A percentile compares a stretch with the other conserved stretches of the same genome.
phyloP scores from a whole-genome alignment of 371 early-diverging fungal species.

The Lichtheimia ramosa region DNA sequence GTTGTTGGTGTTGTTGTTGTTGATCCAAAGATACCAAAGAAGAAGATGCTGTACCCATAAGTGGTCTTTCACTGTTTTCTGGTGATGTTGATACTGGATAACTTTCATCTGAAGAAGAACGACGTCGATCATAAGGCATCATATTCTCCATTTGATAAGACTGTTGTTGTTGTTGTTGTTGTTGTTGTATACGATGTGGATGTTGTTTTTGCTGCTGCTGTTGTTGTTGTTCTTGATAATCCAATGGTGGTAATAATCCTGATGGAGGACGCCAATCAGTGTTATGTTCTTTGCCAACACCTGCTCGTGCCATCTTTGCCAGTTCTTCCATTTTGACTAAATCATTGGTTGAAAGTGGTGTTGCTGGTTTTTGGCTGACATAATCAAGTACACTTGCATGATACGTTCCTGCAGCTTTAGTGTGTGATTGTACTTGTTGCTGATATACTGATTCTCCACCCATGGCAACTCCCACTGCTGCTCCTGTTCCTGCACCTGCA shows the following conservation, averaged over 20 bases:
- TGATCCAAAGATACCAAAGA: constrained; percentile 13
- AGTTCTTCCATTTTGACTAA: constrained; percentile 48
- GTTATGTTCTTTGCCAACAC: constrained; percentile 22
- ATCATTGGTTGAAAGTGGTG: constrained; percentile 42
- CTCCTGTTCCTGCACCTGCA: not conserved
- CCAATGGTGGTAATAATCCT: constrained; percentile 24
- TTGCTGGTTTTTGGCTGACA: constrained; percentile 42
- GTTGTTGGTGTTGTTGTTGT: not conserved
- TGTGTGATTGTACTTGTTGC: constrained; percentile 6
- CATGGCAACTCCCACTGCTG: not conserved
- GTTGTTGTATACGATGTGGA: constrained; percentile 2
- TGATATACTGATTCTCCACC: not conserved
- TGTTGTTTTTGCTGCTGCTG: constrained; percentile 15
- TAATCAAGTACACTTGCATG: constrained; percentile 40
- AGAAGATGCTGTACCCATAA: constrained; percentile 33
- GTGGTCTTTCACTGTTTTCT: constrained; percentile 37
- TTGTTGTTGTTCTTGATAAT: constrained; percentile 34
- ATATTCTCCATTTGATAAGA: no score
- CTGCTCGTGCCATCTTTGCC: constrained; percentile 34
- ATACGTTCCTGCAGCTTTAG: constrained; percentile 33
- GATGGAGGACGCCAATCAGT: constrained; percentile 51
- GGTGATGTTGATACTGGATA: constrained; percentile 31
- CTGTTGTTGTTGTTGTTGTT: constrained; percentile 6
- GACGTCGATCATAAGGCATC: not conserved
- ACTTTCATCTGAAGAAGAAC: constrained; percentile 31